phyloP scores from a whole-genome alignment of 331 rosid species.

The Cydonia oblonga region DNA sequence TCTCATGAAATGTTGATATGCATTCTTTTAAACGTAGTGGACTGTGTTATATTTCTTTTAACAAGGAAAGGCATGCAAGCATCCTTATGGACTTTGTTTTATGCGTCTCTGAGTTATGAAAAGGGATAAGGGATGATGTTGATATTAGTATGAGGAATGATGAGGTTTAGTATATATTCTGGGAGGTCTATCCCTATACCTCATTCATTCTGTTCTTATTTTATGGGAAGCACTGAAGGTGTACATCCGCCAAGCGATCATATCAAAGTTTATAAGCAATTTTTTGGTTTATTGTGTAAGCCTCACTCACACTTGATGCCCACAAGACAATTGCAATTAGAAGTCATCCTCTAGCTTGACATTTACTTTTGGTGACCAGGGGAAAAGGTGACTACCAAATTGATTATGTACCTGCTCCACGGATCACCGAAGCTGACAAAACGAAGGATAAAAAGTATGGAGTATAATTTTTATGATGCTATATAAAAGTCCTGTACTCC shows the following conservation, averaged over 20 bases:
- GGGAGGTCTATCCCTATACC: too few species aligned
- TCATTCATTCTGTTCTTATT: background rate
- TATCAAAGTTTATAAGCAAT: background rate
- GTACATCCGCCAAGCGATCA: too few species aligned
- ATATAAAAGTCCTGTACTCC: background rate
- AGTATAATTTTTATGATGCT: background rate
- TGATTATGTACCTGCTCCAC: conserved; percentile 83
- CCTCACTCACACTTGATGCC: background rate
- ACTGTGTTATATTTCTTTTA: too few species aligned
- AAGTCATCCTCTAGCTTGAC: background rate
- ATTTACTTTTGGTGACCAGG: conserved; percentile 31
- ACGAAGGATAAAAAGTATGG: conserved; percentile 28
- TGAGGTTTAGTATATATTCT: too few species aligned
- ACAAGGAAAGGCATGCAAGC: too few species aligned
- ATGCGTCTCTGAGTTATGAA: background rate
- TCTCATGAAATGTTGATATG: too few species aligned
- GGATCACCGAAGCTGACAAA: conserved; percentile 91
- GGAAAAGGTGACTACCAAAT: conserved; percentile 90
- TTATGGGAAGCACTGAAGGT: background rate
- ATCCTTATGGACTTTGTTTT: background rate
- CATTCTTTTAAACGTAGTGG: too few species aligned
- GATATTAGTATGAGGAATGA: background rate
- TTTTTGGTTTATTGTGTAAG: background rate
- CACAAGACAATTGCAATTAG: too few species aligned
- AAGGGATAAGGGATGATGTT: background rate